Evolutionary conservation across 495 filamentous ascomycete species (phyloP), one percentile per base, ranked within the genome.

Genomic region (Halenospora varia): DNA sequence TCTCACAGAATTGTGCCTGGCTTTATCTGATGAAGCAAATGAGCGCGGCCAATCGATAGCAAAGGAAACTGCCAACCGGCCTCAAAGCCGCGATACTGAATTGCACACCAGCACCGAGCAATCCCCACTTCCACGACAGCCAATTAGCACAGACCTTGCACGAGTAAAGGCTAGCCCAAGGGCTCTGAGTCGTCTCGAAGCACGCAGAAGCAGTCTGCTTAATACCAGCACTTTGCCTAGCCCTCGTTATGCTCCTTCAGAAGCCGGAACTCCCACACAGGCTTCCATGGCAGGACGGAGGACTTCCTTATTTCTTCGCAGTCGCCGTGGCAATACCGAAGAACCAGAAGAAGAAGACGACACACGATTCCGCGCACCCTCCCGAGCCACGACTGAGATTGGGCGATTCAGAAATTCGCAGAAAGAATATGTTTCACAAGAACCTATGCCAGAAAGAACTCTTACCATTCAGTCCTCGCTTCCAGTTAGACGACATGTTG

Each of bases 1-100:
- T 62, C 72, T 98, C 55, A 97, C 94, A 1, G 94, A 98, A 65
- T 77, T 98, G 20, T 96, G 90, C 66, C 80, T 98, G 40, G 90
- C 90, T 15, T 73, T 98, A 44, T 87, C 88, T 50, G 87, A 90
- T 55, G 77, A 74, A 51, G 60, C 68, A 49, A 53, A 57, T 45
- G 70, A 69, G 46, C 54, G 42, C 23, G 42, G 9, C 8, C 15
- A 39, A 18, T 35, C 57, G 24, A 52, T n/a, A 2, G 22, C 9
- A 23, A 52, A 26, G 24, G 56, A 59, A 72, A 68, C 40, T 17
- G 48, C 41, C 51, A 56, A 51, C 20, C 18, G 64, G n/a, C 62
- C 67, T 0, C 55, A 41, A 9, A 71, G 63, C 51, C 63, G 62
- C 29, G 65, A 62, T 49, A 62, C 68, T 55, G 64, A 62, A 44